phyloP scores from a whole-genome alignment of 352 stramenopile genomes.

The Globisporangium takayamanum region DNA sequence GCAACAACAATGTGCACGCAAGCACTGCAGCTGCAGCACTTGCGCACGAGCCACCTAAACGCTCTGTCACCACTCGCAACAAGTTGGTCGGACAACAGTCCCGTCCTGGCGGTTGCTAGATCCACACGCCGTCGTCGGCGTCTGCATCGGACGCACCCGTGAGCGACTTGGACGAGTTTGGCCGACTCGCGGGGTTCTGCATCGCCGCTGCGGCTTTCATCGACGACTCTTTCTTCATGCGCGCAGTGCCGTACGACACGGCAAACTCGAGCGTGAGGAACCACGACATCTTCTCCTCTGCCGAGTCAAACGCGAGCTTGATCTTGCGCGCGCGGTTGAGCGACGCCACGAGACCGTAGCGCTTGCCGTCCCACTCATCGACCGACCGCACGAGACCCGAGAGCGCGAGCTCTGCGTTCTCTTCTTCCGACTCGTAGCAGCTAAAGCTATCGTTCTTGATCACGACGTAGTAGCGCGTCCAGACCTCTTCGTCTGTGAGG shows the following conservation, averaged over 20 bases:
- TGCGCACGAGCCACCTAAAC: too few relatives aligned
- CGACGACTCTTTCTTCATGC: slow-evolving; percentile 68
- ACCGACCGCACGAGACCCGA: slow-evolving; percentile 63
- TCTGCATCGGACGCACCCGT: slow-evolving; percentile 21
- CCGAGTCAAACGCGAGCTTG: slow-evolving; percentile 72
- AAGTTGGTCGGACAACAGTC: not conserved
- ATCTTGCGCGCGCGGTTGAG: slow-evolving; percentile 67
- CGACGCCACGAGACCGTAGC: slow-evolving; percentile 59
- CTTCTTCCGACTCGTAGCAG: slow-evolving; percentile 70
- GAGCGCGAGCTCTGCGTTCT: slow-evolving; percentile 57
- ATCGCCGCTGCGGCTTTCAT: slow-evolving; percentile 23
- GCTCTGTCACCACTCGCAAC: not conserved
- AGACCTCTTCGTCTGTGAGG: slow-evolving; percentile 69
- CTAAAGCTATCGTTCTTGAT: slow-evolving; percentile 75
- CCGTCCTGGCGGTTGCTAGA: slow-evolving; percentile 22
- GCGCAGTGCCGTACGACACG: slow-evolving; percentile 51
- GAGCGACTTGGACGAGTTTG: slow-evolving; percentile 34
- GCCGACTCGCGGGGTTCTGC: slow-evolving; percentile 30
- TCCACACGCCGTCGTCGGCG: slow-evolving; percentile 64
- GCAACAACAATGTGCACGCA: too few relatives aligned
- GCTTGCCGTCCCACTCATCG: slow-evolving; percentile 68
- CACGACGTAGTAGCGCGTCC: slow-evolving; percentile 66
- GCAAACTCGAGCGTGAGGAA: slow-evolving; percentile 76
- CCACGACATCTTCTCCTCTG: slow-evolving; percentile 81
- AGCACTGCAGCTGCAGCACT: too few relatives aligned